Evolutionary conservation across 768 basidiomycete genomes (phyloP).

Genomic region (Tylopilus intermedius): DNA sequence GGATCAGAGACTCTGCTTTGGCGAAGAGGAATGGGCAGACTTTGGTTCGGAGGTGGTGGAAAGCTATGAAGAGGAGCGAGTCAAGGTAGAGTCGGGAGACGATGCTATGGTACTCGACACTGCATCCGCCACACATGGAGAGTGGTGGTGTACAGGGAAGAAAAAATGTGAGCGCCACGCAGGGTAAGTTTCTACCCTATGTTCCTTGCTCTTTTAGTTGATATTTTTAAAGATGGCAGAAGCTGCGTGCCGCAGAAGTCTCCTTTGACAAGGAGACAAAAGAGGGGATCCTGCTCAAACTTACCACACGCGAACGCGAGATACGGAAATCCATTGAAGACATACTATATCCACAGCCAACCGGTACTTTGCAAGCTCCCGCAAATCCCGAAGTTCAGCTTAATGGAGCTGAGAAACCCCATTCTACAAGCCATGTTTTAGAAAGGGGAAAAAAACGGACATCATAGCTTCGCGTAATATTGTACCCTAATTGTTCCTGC

Average conservation of each 20-base stretch:
- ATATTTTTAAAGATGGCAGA: slow-evolving; percentile 61
- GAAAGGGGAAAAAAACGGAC: slow-evolving; percentile 61
- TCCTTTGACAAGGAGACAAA: slow-evolving; percentile 72
- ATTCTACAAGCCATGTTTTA: slow-evolving; percentile 35
- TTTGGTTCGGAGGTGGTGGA: slow-evolving; percentile 64
- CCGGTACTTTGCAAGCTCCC: slow-evolving; percentile 32
- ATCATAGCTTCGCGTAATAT: slow-evolving; percentile 26
- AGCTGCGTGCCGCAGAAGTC: slow-evolving; percentile 66
- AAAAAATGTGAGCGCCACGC: slow-evolving; percentile 74
- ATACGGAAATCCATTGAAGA: slow-evolving; percentile 76
- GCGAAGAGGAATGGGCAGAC: slow-evolving; percentile 74
- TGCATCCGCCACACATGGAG: slow-evolving; percentile 31
- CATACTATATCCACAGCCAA: slow-evolving; percentile 48
- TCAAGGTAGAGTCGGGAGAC: slow-evolving; percentile 29
- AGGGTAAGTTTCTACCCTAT: slow-evolving; percentile 44
- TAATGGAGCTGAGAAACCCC: slow-evolving; percentile 44
- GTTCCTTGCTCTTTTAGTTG: background rate
- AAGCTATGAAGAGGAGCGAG: slow-evolving; percentile 55
- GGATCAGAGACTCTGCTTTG: slow-evolving; percentile 80
- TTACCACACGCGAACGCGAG: slow-evolving; percentile 73
- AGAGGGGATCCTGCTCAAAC: slow-evolving; percentile 58
- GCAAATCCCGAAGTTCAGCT: slow-evolving; percentile 34
- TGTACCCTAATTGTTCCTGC: slow-evolving; percentile 22
- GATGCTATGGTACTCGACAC: slow-evolving; percentile 39
- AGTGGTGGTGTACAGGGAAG: slow-evolving; percentile 80